Evolutionary conservation across 176 grass and related monocot species (phyloP).

Genomic region (Eremochloa ophiuroides): DNA sequence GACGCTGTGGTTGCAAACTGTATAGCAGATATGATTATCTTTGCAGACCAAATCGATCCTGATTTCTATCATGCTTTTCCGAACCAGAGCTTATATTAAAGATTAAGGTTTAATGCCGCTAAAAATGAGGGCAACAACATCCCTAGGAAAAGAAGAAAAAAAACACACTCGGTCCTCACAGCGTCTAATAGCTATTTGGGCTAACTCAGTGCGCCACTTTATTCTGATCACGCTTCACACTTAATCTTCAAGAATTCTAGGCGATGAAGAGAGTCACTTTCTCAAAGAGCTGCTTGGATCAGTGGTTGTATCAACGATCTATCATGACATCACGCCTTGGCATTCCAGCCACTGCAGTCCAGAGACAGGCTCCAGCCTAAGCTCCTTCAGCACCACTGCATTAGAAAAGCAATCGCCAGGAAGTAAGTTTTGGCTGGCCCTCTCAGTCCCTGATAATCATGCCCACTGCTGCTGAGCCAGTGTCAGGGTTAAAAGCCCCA

Average conservation of each 20-base stretch:
- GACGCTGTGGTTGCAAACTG: neutral
- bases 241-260: neutral
- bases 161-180: neutral
- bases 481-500: neutral
- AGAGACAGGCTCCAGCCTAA: neutral
- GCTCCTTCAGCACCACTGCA: neutral
- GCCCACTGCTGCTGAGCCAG: neutral
- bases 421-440: neutral
- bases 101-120: neutral
- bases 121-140: neutral
- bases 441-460: neutral
- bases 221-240: neutral
- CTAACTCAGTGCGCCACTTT: neutral
- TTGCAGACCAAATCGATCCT: neutral
- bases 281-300: neutral
- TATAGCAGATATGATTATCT: neutral
- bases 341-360: neutral
- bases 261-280: neutral
- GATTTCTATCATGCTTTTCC: neutral
- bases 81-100: neutral
- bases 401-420: neutral
- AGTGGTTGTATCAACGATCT: neutral
- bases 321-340: neutral
- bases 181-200: neutral
- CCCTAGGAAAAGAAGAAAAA: neutral